Base-by-base conservation (phyloP, 345 rosid species). In the Brassica rapa region DNA sequence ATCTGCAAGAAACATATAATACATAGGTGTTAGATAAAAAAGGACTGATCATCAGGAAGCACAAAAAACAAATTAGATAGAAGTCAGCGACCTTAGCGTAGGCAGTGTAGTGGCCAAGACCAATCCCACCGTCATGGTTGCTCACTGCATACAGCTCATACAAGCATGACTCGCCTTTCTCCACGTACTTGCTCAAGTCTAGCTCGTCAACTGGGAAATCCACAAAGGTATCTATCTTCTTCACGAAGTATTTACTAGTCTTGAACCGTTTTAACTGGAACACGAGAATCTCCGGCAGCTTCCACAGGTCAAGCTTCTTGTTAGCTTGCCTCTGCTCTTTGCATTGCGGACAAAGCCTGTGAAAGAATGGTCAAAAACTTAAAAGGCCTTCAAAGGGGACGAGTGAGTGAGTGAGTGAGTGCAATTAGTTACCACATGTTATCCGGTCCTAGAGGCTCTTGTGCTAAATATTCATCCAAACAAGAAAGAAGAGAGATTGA, bases 81-180 rank as follows among this genome's bases (percentile, higher is more conserved):
- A 19, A 19, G 19, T 19, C 19, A 19, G 39, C 9, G 24, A 51
- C 99, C 98, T 95, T 95, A 3, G 98, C 96, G 81, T 87, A 90
- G 30, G 99, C 99, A 66, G 99, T 95, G 79, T 95, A 93, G 77
- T 93, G 99, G 68, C 99, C 97, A n/a, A 96, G 96, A 63, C 98
- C 98, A 62, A 93, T 85, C 71, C 98, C 98, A 73, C 96, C 96
- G 24, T 90, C 90, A 83, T 95, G 99, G 69, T 95, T 95, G 82
- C 99, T 95, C 86, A 95, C 72, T 12, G 99, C 99, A 81, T 87
- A 95, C 0, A 93, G 84, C 71, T 93, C 99, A 43, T 93, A 95
- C 9, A 80, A 25, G 69, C 85, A 86, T 62, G 91, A 83, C 72
- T 86, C 77, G 3, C 89, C 93, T 78, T 88, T 83, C 61, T 83